phyloP scores from a whole-genome alignment of 176 grass and related monocot species.

The Bothriochloa decipiens region DNA sequence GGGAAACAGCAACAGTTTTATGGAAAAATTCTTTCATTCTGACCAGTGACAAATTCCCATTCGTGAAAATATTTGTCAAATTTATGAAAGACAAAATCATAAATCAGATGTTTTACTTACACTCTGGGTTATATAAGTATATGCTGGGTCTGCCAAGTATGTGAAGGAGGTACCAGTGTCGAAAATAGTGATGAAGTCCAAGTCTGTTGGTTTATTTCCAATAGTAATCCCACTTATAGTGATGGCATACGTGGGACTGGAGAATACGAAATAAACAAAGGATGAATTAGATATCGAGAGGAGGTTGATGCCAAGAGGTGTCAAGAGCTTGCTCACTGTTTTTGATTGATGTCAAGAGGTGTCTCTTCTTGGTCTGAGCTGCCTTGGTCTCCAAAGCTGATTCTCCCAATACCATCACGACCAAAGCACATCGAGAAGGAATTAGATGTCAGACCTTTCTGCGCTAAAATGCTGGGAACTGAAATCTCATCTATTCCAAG shows the following conservation, averaged over 20 bases:
- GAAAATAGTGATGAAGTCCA: conserved; percentile 66
- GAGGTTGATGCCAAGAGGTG: neutral
- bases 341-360: conserved; percentile 55
- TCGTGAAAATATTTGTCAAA: neutral
- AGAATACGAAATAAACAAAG: conserved; percentile 20
- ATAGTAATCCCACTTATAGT: conserved; percentile 51
- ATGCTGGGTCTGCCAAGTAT: conserved; percentile 72
- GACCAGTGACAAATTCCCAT: neutral
- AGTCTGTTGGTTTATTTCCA: conserved; percentile 47
- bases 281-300: neutral
- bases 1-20: neutral
- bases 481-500: conserved; percentile 70
- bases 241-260: conserved; percentile 67
- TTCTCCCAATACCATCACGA: conserved; percentile 70
- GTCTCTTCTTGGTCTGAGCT: conserved; percentile 76
- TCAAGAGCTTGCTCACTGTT: conserved; percentile 51
- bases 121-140: conserved; percentile 65
- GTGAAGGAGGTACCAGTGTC: conserved; percentile 91
- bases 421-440: conserved; percentile 95
- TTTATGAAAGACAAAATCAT: neutral
- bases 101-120: conserved; percentile 53
- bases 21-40: neutral
- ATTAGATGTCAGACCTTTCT: conserved; percentile 59
- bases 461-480: conserved; percentile 71
- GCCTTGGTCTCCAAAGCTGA: conserved; percentile 81